Evolutionary conservation across 805 yeast genomes (phyloP), one percentile per base, ranked within the genome.

Genomic region (Zygosaccharomyces pseudorouxii): DNA sequence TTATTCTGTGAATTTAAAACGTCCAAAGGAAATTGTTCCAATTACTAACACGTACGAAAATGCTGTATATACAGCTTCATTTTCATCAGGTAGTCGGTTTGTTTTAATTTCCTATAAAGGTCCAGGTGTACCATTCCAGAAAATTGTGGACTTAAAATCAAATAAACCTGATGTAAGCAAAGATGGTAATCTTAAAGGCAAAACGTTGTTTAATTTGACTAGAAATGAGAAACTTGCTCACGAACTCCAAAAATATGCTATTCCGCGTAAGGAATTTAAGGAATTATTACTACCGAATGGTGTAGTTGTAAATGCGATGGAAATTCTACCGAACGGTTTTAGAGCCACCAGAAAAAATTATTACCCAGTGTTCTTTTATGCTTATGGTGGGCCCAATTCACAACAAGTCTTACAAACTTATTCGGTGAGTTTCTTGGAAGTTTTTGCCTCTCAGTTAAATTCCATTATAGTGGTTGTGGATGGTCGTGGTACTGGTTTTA

Each of bases 381-480:
- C 89, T 4, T 93, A 93, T 62, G 97, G 97, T 19, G 99, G 99
- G 0, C 99, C 99, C 7, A 93, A 89, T 30, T 86, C 96, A 5
- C 98, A 93, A 66, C 73, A 79, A 46, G 97, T 92, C 5, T 71
- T 75, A 38, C 80, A 85, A 53, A 62, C 71, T 11, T 89, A 81
- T 59, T 62, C 77, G 0, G 69, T 85, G 28, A 74, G 77, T 7
- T 90, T 89, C 67, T 85, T 90, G 52, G 78, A 85, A 25, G 82
- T 86, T 9, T 78, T 86, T 36, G 84, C 96, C 0, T 79, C 96
- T 1, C 83, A 82, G 56, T 72, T 86, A 53, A 76, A 84, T 58
- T 88, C 95, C 2, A 78, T 93, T 42, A 96, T 93, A 7, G 96
- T 93, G 1, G 86, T 96, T 1, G 95, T 93, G 3, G 99, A 93